Evolutionary conservation across 371 early-diverging fungal species (phyloP).

Genomic region (Syncephalastrum monosporum): DNA sequence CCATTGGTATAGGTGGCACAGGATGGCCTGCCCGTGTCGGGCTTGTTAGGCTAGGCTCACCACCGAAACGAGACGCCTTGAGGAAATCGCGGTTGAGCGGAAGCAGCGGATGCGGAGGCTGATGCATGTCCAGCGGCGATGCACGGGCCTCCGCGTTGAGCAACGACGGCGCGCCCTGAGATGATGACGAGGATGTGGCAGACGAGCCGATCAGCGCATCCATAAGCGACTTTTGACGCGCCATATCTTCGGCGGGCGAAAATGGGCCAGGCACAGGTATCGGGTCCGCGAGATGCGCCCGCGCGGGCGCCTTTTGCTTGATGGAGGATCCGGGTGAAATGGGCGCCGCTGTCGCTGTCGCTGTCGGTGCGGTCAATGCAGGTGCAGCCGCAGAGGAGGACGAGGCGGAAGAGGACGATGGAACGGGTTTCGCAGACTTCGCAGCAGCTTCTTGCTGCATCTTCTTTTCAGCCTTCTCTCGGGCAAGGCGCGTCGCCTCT

Average conservation of each 20-base stretch:
- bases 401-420: too few relatives aligned
- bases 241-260: constrained; percentile 8
- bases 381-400: too few relatives aligned
- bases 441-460: constrained; percentile 6
- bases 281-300: too few relatives aligned
- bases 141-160: background rate
- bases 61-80: too few relatives aligned
- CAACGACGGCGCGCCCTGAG: background rate
- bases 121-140: background rate
- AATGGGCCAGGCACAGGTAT: too few relatives aligned
- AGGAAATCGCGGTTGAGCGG: constrained; percentile 1
- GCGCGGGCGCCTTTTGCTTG: too few relatives aligned
- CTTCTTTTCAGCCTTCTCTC: constrained; percentile 2
- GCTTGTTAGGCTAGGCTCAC: constrained; percentile 6
- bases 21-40: constrained; percentile 7
- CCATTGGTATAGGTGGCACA: background rate
- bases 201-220: constrained; percentile 21
- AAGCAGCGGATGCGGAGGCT: constrained; percentile 2
- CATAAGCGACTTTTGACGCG: constrained; percentile 19
- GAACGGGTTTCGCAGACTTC: too few relatives aligned
- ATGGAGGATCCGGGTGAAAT: too few relatives aligned
- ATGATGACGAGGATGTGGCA: background rate
- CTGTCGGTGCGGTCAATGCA: too few relatives aligned
- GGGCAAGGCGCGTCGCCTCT: constrained; percentile 2
- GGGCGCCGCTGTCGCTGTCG: too few relatives aligned